phyloP scores from a whole-genome alignment of 768 basidiomycete genomes.

The Boletus rex-veris region DNA sequence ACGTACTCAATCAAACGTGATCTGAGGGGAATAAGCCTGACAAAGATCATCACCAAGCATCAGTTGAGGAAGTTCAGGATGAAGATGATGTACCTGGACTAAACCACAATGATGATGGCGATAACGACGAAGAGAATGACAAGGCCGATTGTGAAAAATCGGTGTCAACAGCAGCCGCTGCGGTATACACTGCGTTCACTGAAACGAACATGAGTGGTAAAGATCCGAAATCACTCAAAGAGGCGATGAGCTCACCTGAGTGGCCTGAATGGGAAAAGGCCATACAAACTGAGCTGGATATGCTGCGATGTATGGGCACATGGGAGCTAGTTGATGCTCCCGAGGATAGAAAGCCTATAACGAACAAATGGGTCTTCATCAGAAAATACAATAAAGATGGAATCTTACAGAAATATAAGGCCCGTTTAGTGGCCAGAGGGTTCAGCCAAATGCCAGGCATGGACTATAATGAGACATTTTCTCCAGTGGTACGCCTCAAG shows the following conservation, averaged over 20 bases:
- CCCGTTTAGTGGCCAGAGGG: not conserved
- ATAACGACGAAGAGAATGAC: too few relatives aligned
- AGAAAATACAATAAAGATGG: not conserved
- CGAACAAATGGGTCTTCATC: constrained; percentile 30
- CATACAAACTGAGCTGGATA: not conserved
- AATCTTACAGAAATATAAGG: not conserved
- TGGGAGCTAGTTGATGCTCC: constrained; percentile 18
- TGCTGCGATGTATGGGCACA: too few relatives aligned
- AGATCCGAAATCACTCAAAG: not conserved
- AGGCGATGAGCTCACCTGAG: not conserved
- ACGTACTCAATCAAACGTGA: too few relatives aligned
- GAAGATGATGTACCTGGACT: too few relatives aligned
- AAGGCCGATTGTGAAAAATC: too few relatives aligned
- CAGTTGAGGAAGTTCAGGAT: too few relatives aligned
- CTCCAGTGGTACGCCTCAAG: not conserved
- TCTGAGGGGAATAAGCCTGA: too few relatives aligned
- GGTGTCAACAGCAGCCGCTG: too few relatives aligned
- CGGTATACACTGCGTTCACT: not conserved
- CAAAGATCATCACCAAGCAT: too few relatives aligned
- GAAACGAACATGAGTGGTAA: not conserved
- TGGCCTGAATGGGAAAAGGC: not conserved
- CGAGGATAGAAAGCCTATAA: constrained; percentile 18
- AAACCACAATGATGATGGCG: too few relatives aligned
- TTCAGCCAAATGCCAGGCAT: not conserved
- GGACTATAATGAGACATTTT: not conserved